Base-by-base conservation (phyloP, 176 grass and related monocot genomes). In the Canna indica region DNA sequence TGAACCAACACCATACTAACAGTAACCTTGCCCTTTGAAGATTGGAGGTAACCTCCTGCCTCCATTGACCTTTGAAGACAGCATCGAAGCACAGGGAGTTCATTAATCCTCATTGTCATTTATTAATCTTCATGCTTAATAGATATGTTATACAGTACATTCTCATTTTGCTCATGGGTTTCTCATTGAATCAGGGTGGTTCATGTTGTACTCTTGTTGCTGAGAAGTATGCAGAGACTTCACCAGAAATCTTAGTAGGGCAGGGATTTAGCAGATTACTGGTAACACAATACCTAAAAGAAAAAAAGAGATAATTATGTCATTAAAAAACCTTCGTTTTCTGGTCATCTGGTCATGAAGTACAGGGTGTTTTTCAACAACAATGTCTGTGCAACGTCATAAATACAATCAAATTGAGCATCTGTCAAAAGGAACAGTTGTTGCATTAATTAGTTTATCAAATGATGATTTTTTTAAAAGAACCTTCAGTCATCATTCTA, bases 241-340 rank as follows among this genome's bases (percentile, higher is more conserved):
- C 42, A 36, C 74, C 74, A 52, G 74, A 67, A 66, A 36, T 66
- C 30, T 44, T 76, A 66, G 74, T 61, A 34, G 60, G 44, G 60
- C 41, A 53, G 9, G 61, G 74, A 18, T 66, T 76, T 53, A 36
- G 74, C 32, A 76, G 74, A 76, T 63, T 76, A 28, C 45, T 76
- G 74, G 74, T 76, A 66, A 33, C 63, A 50, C 20, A 33, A 32
- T 3, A 69, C 28, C 41, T n/a, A n/a, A n/a, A n/a, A n/a, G n/a
- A n/a, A n/a, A n/a, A n/a, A n/a, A n/a, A n/a, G n/a, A n/a, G n/a
- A 31, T 12, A 3, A 70, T 31, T 17, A 2, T 22, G 16, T 50
- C 31, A 47, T 3, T n/a, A 12, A 25, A 5, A 33, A 39, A 20
- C 22, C 31, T 34, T 32, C 0, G 30, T 34, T 50, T 20, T 48